Evolutionary conservation across 352 stramenopile genomes (phyloP), one percentile per base, ranked within the genome.

Genomic region (Plasmopara muralis): DNA sequence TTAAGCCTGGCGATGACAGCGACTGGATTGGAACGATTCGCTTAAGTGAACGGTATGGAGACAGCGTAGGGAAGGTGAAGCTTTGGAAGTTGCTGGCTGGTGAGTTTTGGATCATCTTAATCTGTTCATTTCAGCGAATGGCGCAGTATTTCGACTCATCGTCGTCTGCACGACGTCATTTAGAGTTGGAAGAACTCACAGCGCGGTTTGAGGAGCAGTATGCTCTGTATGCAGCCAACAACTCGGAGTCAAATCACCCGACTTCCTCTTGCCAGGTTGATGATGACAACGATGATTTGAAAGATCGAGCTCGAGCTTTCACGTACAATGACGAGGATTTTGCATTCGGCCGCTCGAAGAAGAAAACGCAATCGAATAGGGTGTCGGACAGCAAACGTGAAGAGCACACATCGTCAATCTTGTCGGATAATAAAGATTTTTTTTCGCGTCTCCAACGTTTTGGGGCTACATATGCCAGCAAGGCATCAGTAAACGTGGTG

Each of bases 401-500:
- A 18, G 48, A 57, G 12, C 52, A 54, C 35, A 35, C 49, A 12
- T 56, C 62, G 16, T 53, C 57, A 8, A 38, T 47, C 14, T 50
- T 53, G 10, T 60, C 57, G 2, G 52, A 77, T 14, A 68, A 82
- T 7, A 66, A 64, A 15, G 70, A 79, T 29, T 91, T 91, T 43
- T 74, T 89, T n/a, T 68, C 72, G 0, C 81, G 68, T 29, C 64
- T 91, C 38, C 62, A 76, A 15, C 68, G 63, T 16, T 89, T 91
- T 40, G 80, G 77, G 35, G 71, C 78, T 39, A 77, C 71, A 39
- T 89, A 91, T 56, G 80, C 80, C 9, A 83, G 71, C 43, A 84
- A 85, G 29, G 76, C 78, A 20, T 88, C 77, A 0, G 78, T 93
- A 31, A 90, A 88, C 44, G 57, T 89, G 2, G 68, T 88, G 41